Percentiles rank a stretch among this genome's conserved stretches.
These are phyloP conservation scores for Penicillium olsonii DNA, from an alignment of 2,329 filamentous ascomycete genomes.

Conservation along the genomic window DNA sequence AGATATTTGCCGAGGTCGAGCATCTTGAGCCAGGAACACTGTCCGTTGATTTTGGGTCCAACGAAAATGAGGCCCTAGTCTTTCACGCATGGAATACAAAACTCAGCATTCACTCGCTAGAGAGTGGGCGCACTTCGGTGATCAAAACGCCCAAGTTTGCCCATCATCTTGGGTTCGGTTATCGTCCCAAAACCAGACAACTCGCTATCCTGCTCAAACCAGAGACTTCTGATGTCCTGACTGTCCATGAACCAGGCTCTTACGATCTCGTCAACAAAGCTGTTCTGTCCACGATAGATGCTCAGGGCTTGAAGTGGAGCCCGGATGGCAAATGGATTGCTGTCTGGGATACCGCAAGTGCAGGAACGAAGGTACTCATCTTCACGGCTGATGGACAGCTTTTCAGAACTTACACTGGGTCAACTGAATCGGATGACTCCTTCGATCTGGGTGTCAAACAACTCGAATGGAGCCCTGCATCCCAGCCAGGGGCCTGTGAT, in stretches of 20 bases:
- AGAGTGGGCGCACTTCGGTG: conserved; percentile 37
- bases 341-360: conserved; percentile 57
- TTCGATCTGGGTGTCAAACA: conserved; percentile 53
- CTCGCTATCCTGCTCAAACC: conserved; percentile 44
- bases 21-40: conserved; percentile 38
- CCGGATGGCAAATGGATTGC: conserved; percentile 61
- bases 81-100: conserved; percentile 45
- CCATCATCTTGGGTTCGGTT: conserved; percentile 38
- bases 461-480: conserved; percentile 55
- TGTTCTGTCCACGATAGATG: conserved; percentile 55
- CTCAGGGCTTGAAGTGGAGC: conserved; percentile 61
- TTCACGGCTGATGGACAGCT: conserved; percentile 62
- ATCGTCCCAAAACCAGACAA: conserved; percentile 42
- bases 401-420: conserved; percentile 55
- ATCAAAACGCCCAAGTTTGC: conserved; percentile 45
- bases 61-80: conserved; percentile 39
- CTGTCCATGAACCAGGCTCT: conserved; percentile 38
- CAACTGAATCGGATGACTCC: conserved; percentile 36
- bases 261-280: conserved; percentile 38
- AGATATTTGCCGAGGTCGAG: conserved; percentile 43
- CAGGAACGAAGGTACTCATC: conserved; percentile 53
- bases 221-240: conserved; percentile 40
- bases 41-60: conserved; percentile 41
- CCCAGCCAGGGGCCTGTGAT: conserved; percentile 30
- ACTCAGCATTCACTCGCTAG: conserved; percentile 37